Base-by-base conservation (phyloP, 331 rosid genomes). In the Rhamnella rubrinervis region DNA sequence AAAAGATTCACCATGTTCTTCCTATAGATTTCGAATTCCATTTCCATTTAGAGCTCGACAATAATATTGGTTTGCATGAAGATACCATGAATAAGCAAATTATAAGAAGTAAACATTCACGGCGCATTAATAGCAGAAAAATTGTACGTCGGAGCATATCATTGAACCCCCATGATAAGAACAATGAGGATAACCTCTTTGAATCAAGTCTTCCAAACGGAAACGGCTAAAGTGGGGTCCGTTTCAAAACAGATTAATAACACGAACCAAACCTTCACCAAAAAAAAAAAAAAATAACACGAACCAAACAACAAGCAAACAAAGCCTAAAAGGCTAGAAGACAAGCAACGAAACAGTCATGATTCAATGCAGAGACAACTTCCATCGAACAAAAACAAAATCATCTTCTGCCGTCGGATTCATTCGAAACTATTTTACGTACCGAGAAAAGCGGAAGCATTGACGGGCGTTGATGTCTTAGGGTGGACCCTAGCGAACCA, bases 401-500 rank as follows among this genome's bases (percentile, higher is more conserved):
- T 17, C 46, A 28, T 7, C 9, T 44, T 17, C 25, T 2, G 14
- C 17, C 21, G 57, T 14, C 39, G 1, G 10, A 28, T 60, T 58
- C 12, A 28, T 3, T 12, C 0, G 2, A 18, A 26, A 17, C 6
- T 4, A 11, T 1, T 49, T 20, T 50, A 61, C 65, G 55, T 83
- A 93, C 98, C 98, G 50, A 93, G 97, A 81, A 93, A 90, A 68
- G 88, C 96, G 73, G 98, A 90, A 53, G 98, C 90, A 87, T 93
- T 93, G 86, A 93, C 92, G 41, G 98, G 98, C 67, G 98, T 93
- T 0, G 85, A 80, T 23, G 98, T 90, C 65, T 31, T 83, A 0
- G 98, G 97, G 80, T 93, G 97, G 85, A 93, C 92, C 89, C 79
- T 75, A 4, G 98, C 98, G 72, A 93, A 93, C 98, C 97, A 93